phyloP scores from a whole-genome alignment of 768 basidiomycete species.

The Podaxis mareebaensis region DNA sequence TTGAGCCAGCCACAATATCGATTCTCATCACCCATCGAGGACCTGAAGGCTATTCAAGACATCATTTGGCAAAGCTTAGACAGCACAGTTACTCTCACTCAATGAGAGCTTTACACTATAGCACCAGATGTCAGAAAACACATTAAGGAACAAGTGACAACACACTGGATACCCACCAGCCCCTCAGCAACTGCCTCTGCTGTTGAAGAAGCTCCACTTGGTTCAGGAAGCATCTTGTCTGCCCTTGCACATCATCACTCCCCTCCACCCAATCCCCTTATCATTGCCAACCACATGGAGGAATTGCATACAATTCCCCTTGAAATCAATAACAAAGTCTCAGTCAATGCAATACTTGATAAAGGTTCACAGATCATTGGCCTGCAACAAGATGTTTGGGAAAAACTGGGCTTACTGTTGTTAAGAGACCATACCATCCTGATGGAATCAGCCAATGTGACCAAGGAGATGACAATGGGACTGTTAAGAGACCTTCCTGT shows the following conservation, averaged over 20 bases:
- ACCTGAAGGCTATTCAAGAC: neutral
- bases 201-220: neutral
- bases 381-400: constrained; percentile 11
- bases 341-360: neutral
- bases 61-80: constrained; percentile 12
- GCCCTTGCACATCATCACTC: neutral
- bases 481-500: constrained; percentile 15
- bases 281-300: constrained; percentile 13
- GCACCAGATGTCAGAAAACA: neutral
- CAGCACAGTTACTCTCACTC: constrained; percentile 7
- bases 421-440: constrained; percentile 11
- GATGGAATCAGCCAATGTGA: constrained; percentile 17
- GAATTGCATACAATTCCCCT: neutral
- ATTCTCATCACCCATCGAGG: neutral
- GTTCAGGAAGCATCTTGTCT: fast-evolving
- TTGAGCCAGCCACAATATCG: neutral
- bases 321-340: neutral
- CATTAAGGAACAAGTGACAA: neutral
- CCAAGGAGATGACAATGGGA: constrained; percentile 10
- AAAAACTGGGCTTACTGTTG: neutral
- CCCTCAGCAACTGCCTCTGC: neutral
- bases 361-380: constrained; percentile 12
- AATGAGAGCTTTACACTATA: constrained; percentile 10
- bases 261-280: neutral
- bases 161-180: neutral